Percentiles rank a stretch among this genome's conserved stretches.
phyloP scores from a whole-genome alignment of 1,284 basidiomycete genomes.

The Boletus sp. region DNA sequence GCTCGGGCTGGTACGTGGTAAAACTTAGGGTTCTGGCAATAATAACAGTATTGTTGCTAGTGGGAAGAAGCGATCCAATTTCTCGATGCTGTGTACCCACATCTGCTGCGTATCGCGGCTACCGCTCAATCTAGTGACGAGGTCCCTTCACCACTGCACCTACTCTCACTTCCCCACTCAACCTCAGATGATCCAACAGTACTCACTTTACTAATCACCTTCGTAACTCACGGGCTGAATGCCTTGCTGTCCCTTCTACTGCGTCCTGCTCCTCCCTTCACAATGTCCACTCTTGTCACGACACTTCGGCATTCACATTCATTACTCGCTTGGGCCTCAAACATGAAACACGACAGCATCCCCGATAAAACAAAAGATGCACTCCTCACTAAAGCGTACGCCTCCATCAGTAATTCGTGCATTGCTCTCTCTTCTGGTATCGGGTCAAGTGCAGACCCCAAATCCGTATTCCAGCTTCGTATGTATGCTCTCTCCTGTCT shows the following conservation, averaged over 20 bases:
- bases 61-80: slow-evolving; percentile 51
- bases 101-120: slow-evolving; percentile 37
- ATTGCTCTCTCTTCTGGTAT: slow-evolving; percentile 30
- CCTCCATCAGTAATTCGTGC: slow-evolving; percentile 51
- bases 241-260: slow-evolving; percentile 40
- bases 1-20: slow-evolving; percentile 63
- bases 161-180: slow-evolving; percentile 54
- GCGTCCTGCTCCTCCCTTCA: slow-evolving; percentile 27
- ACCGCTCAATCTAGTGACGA: not conserved
- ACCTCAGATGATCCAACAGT: slow-evolving; percentile 43
- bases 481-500: slow-evolving; percentile 53
- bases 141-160: slow-evolving; percentile 29
- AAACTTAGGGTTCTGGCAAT: slow-evolving; percentile 1
- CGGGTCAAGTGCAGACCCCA: slow-evolving; percentile 12
- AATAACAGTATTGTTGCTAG: slow-evolving; percentile 39
- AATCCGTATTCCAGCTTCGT: slow-evolving; percentile 50
- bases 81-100: slow-evolving; percentile 49
- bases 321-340: slow-evolving; percentile 57
- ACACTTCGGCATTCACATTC: slow-evolving; percentile 45
- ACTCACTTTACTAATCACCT: slow-evolving; percentile 59
- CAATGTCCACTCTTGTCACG: slow-evolving; percentile 36
- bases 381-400: slow-evolving; percentile 61
- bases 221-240: slow-evolving; percentile 55
- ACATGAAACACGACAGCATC: slow-evolving; percentile 40
- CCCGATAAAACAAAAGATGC: slow-evolving; percentile 59